These are phyloP conservation scores for Sordariomycetes sp. DNA, from an alignment of 2,329 filamentous ascomycete genomes.

Conservation along the genomic window DNA sequence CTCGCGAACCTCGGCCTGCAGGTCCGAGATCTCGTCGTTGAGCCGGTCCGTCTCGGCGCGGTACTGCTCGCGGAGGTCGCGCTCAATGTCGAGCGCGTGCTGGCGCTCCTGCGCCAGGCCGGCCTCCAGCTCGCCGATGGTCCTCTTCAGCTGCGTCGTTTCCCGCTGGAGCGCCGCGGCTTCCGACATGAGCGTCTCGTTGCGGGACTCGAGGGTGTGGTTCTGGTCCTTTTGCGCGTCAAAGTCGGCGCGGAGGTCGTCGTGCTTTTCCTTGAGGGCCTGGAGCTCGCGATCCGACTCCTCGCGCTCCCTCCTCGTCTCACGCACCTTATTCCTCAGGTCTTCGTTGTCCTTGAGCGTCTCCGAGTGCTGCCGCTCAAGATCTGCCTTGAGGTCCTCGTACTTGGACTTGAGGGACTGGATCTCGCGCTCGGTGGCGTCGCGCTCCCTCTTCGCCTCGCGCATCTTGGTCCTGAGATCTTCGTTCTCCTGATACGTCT, in stretches of 20 bases:
- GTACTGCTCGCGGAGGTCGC: conserved; percentile 35
- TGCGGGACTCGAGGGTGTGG: conserved; percentile 52
- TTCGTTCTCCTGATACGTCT: conserved; percentile 31
- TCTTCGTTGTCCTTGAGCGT: conserved; percentile 31
- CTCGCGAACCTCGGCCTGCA: conserved; percentile 53
- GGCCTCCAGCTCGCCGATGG: conserved; percentile 31
- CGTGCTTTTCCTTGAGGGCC: conserved; percentile 28
- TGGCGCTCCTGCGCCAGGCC: conserved; percentile 40
- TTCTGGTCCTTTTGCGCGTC: conserved; percentile 50
- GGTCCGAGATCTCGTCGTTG: conserved; percentile 44
- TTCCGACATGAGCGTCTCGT: conserved; percentile 54
- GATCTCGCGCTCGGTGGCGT: conserved; percentile 22
- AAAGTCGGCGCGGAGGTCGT: conserved; percentile 45
- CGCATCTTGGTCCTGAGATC: conserved; percentile 29
- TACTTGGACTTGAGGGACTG: conserved; percentile 27
- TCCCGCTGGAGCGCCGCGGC: conserved; percentile 55
- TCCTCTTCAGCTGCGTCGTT: conserved; percentile 33
- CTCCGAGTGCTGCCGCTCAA: conserved; percentile 33
- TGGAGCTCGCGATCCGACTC: conserved; percentile 21
- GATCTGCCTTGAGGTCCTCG: conserved; percentile 42
- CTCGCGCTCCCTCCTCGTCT: conserved; percentile 29
- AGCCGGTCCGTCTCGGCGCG: conserved; percentile 33
- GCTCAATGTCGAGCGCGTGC: conserved; percentile 45
- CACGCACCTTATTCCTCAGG: conserved; percentile 29
- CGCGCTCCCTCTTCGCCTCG: conserved; percentile 27